Conservation (phyloP, 75 land plant species). For the Selaginella tamariscina region DNA sequence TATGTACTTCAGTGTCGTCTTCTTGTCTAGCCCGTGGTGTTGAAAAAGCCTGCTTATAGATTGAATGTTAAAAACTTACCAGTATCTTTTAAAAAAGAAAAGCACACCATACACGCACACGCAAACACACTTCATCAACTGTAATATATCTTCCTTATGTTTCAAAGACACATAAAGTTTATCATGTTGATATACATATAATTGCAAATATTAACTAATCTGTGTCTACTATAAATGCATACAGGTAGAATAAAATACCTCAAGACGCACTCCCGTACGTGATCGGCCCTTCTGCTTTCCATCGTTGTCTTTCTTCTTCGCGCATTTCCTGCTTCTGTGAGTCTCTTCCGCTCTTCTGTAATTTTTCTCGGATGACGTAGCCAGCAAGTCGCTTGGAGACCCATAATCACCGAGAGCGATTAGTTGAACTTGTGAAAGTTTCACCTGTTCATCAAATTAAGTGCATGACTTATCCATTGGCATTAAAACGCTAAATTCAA, state of each 20-base stretch:
- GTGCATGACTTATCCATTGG: too few relatives aligned
- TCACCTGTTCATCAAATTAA: not conserved
- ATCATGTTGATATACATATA: too few relatives aligned
- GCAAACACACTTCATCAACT: too few relatives aligned
- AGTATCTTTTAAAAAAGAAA: too few relatives aligned
- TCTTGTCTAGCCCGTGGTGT: constrained; percentile 19
- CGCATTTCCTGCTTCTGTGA: not conserved
- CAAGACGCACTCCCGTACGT: constrained; percentile 19
- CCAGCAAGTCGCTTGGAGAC: not conserved
- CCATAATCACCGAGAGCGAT: not conserved
- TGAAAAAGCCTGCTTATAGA: too few relatives aligned
- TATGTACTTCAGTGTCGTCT: not conserved
- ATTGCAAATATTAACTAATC: too few relatives aligned
- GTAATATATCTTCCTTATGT: too few relatives aligned
- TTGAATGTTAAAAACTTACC: too few relatives aligned
- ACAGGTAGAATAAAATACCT: constrained; percentile 26
- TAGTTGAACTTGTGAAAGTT: not conserved
- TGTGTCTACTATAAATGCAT: too few relatives aligned
- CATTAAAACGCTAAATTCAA: too few relatives aligned
- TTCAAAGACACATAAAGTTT: too few relatives aligned
- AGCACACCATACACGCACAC: too few relatives aligned
- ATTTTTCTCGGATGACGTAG: not conserved
- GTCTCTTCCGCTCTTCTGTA: not conserved
- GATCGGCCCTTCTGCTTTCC: constrained; percentile 17
- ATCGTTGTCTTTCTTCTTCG: constrained; percentile 7